phyloP scores from a whole-genome alignment of 257 asterid genomes.

The Lithospermum erythrorhizon region DNA sequence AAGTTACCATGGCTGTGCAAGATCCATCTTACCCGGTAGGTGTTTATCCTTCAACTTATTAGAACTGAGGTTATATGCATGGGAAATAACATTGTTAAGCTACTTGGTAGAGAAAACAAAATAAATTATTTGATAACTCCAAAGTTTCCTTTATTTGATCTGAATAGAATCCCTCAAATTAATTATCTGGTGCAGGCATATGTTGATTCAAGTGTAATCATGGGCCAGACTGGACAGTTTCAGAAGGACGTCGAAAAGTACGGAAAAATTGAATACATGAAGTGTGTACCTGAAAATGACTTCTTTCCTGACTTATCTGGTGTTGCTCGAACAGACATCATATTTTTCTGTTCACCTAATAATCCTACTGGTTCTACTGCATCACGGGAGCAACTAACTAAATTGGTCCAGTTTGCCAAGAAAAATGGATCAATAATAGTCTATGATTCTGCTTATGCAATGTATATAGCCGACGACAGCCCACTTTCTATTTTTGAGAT shows the following conservation, averaged over 20 bases:
- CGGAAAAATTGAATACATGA: slow-evolving; percentile 87
- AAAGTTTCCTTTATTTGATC: neutral
- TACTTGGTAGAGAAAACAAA: neutral
- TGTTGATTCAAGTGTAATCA: slow-evolving; percentile 89
- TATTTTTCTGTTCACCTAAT: slow-evolving; percentile 94
- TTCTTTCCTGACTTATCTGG: slow-evolving; percentile 81
- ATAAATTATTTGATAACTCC: neutral
- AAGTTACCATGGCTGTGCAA: slow-evolving; percentile 91
- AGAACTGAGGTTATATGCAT: neutral
- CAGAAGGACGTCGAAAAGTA: slow-evolving; percentile 83
- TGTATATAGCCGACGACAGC: slow-evolving; percentile 85
- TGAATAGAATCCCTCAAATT: slow-evolving; percentile 5
- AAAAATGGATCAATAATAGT: slow-evolving; percentile 84
- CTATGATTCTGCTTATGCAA: slow-evolving; percentile 96
- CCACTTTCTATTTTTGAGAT: slow-evolving; percentile 87
- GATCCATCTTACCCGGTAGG: slow-evolving; percentile 97
- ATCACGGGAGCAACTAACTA: slow-evolving; percentile 81
- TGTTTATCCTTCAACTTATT: neutral
- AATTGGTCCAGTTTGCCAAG: slow-evolving; percentile 78
- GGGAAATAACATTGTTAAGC: neutral
- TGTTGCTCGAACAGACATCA: slow-evolving; percentile 61
- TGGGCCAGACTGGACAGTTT: slow-evolving; percentile 90
- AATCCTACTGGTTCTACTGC: slow-evolving; percentile 96
- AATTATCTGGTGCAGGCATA: slow-evolving; percentile 49
- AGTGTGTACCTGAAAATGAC: slow-evolving; percentile 84